Conservation (phyloP, 768 basidiomycete genomes). For the Leccinum boreale region DNA sequence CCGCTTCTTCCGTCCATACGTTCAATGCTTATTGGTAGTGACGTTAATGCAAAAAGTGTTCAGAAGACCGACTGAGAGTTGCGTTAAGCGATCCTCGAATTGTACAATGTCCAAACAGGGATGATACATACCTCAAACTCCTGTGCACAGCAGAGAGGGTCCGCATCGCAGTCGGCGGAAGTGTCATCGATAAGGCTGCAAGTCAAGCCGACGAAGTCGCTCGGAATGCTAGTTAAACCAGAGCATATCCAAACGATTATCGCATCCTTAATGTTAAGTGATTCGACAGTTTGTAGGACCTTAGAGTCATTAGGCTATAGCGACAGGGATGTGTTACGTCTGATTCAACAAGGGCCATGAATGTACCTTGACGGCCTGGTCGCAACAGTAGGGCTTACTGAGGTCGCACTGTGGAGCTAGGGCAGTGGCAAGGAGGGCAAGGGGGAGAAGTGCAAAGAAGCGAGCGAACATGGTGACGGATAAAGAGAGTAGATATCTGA, state of each 20-base stretch:
- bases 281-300: not conserved
- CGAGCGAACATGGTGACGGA: constrained; percentile 15
- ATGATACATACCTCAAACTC: not conserved
- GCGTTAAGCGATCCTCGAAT: not conserved
- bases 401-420: not conserved
- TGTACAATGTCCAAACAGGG: not conserved
- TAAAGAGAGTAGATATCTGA: not conserved
- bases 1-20: not conserved
- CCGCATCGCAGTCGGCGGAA: not conserved
- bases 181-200: not conserved
- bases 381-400: not conserved
- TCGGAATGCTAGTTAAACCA: not conserved
- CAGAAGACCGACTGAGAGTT: not conserved
- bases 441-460: constrained; percentile 12
- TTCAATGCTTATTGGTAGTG: not conserved
- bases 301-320: not conserved
- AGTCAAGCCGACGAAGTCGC: not conserved
- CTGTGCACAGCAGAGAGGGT: not conserved
- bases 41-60: not conserved
- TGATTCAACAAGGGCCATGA: not conserved
- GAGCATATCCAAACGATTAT: not conserved
- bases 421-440: constrained; percentile 16
- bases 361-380: not conserved
- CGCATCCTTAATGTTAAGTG: not conserved
- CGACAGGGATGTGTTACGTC: not conserved